Conservation (phyloP, 768 basidiomycete genomes). For the Zangia roseola region DNA sequence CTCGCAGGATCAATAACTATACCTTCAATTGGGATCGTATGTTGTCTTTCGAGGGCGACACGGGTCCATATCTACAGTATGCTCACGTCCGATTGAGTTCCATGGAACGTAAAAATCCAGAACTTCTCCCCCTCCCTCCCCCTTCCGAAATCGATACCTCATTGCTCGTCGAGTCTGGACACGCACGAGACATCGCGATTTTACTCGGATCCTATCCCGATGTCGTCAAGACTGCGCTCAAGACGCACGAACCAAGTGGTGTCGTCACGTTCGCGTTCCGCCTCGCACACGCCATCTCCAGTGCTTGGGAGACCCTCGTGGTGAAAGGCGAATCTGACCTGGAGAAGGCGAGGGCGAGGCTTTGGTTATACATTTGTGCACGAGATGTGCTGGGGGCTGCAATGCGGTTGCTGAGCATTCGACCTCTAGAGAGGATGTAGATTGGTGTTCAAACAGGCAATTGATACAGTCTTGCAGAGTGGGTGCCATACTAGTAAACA, state of each 20-base stretch:
- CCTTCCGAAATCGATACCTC: constrained; percentile 66
- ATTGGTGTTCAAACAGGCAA: background rate
- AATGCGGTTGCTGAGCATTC: constrained; percentile 84
- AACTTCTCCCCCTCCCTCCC: constrained; percentile 73
- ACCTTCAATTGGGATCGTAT: constrained; percentile 93
- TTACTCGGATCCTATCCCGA: constrained; percentile 91
- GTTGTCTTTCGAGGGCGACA: constrained; percentile 95
- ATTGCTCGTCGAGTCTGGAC: constrained; percentile 62
- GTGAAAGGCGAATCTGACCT: constrained; percentile 80
- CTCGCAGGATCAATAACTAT: constrained; percentile 87
- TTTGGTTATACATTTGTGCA: constrained; percentile 88
- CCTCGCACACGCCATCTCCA: constrained; percentile 83
- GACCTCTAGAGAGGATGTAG: constrained; percentile 92
- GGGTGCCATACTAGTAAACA: too few species aligned
- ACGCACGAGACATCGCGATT: constrained; percentile 82
- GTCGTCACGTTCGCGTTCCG: constrained; percentile 90
- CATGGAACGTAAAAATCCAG: constrained; percentile 88
- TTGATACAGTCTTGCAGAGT: too few species aligned
- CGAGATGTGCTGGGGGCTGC: constrained; percentile 86
- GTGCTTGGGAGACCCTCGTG: constrained; percentile 88
- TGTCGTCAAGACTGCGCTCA: constrained; percentile 81
- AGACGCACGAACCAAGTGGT: constrained; percentile 84
- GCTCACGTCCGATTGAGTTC: constrained; percentile 92
- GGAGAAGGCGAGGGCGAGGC: constrained; percentile 75
- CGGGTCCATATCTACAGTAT: constrained; percentile 94